Evolutionary conservation across 306 rosid species (phyloP).

Genomic region (Gillenia trifoliata): DNA sequence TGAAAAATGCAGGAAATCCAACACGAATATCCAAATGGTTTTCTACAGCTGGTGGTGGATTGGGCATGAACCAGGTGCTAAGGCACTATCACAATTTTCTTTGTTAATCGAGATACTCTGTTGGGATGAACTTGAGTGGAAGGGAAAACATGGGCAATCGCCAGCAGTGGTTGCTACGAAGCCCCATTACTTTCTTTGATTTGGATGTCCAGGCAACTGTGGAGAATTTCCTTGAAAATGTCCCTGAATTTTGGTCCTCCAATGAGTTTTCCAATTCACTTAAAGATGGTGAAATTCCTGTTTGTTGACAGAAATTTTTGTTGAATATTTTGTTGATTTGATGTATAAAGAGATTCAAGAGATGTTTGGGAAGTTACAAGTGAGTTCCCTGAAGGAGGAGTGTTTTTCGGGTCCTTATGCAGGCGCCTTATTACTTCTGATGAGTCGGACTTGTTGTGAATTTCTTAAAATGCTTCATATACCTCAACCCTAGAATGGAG

Average conservation of each 20-base stretch:
- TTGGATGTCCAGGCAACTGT: conserved; percentile 70
- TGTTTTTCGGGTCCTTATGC: conserved; percentile 66
- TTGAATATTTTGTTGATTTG: conserved; percentile 52
- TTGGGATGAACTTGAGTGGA: conserved; percentile 98
- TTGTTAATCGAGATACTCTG: conserved; percentile 75
- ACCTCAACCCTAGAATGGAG: conserved; percentile 41
- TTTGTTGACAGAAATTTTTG: conserved; percentile 51
- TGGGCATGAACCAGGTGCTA: conserved; percentile 69
- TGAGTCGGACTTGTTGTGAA: conserved; percentile 55
- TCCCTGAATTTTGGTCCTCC: conserved; percentile 93
- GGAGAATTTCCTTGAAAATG: conserved; percentile 69
- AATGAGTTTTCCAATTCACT: conserved; percentile 69
- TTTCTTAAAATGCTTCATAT: conserved; percentile 48
- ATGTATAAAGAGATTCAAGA: conserved; percentile 60
- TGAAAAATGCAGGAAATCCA: conserved; percentile 59
- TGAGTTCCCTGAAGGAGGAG: conserved; percentile 62
- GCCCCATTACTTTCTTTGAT: conserved; percentile 89
- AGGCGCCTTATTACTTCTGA: conserved; percentile 69
- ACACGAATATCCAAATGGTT: conserved; percentile 70
- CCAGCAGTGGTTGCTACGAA: conserved; percentile 96
- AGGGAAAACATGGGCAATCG: conserved; percentile 95
- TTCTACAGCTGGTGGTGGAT: conserved; percentile 45
- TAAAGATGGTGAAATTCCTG: conserved; percentile 81
- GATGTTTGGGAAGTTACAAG: conserved; percentile 63
- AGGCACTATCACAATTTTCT: conserved; percentile 75